Percentiles rank a stretch among this genome's conserved stretches.
Conservation (phyloP, 139 green algal genomes). For the Penium margaritaceum region DNA sequence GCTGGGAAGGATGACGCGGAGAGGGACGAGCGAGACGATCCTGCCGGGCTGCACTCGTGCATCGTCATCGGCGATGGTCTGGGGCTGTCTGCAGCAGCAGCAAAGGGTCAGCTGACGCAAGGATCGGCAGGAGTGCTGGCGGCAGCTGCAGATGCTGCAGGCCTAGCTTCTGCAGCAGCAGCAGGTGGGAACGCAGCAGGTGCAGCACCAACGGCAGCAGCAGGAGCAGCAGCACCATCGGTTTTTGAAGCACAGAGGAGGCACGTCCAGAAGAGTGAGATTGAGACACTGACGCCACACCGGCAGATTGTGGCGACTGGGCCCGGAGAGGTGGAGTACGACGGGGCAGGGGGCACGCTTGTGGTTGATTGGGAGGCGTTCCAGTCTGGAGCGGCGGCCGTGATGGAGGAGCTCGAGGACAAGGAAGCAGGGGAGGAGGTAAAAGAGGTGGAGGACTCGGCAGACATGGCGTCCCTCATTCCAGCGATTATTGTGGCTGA, state of each 20-base stretch:
- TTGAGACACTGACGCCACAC: conserved; percentile 62
- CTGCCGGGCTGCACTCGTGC: conserved; percentile 8
- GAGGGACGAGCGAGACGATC: conserved; percentile 6
- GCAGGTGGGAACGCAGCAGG: background rate
- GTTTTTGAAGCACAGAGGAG: too few species aligned
- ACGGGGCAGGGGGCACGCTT: conserved; percentile 48
- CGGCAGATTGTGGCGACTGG: conserved; percentile 74
- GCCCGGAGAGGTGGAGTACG: conserved; percentile 49
- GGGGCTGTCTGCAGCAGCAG: background rate
- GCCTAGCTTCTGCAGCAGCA: background rate
- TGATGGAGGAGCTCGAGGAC: background rate
- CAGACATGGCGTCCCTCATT: too few species aligned
- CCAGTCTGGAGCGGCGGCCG: conserved; percentile 12
- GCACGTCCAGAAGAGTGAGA: too few species aligned
- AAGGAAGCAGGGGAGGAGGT: background rate
- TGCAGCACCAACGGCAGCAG: too few species aligned
- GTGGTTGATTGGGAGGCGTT: too few species aligned
- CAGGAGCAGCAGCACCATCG: too few species aligned
- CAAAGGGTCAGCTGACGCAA: background rate
- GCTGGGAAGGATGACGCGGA: background rate
- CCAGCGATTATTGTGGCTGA: conserved; percentile 54
- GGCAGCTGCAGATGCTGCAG: background rate
- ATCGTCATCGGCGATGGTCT: conserved; percentile 31
- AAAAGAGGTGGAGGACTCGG: background rate
- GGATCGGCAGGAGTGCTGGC: too few species aligned